Base-by-base conservation (phyloP, 1,284 basidiomycete genomes). In the Apiotrichum siamense region DNA sequence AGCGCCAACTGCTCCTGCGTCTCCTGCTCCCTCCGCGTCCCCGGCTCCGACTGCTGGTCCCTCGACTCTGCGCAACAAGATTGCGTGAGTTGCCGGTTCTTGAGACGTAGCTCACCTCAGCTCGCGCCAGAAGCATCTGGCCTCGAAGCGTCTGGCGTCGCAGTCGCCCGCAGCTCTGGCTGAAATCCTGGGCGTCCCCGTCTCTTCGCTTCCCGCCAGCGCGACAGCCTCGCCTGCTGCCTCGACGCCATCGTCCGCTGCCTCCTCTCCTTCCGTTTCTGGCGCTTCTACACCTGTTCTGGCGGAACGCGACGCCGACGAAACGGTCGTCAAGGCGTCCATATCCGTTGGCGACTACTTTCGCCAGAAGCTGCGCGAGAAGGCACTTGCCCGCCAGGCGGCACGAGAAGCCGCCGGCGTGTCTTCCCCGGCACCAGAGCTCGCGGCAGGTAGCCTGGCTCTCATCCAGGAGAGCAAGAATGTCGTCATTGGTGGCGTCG, bases 261-360 rank as follows among this genome's bases (percentile, higher is more conserved):
- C 47, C 11, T 41, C 64, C 6, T 50, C 65, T 7, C 49, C 61
- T 0, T 55, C 58, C 20, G 52, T 51, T 27, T 44, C 60, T 2
- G 38, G 48, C 11, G 25, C 37, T 3, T 24, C 47, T 2, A 25
- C 32, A 4, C 47, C 37, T 5, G 35, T 26, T 3, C 13, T 55
- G 18, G 47, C 47, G 9, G 44, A 43, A 33, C 53, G 64, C 23
- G 55, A 56, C 26, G 50, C 62, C 12, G 58, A 64, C 25, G 65
- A 70, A 41, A 63, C 60, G 25, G 54, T 68, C 36, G 44, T 54
- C 15, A 70, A 57, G 4, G 66, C 70, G 7, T 62, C 62, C 15
- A 50, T 75, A 7, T 72, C 69, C 4, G 71, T 75, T 0, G 55
- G 61, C 29, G 73, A 75, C 50, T 75, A 75, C 51, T 75, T 75